Percentiles rank a stretch among this genome's conserved stretches.
These are phyloP conservation scores for Colletotrichum cuscutae DNA, from an alignment of 2,329 filamentous ascomycete species.

Conservation along the genomic window DNA sequence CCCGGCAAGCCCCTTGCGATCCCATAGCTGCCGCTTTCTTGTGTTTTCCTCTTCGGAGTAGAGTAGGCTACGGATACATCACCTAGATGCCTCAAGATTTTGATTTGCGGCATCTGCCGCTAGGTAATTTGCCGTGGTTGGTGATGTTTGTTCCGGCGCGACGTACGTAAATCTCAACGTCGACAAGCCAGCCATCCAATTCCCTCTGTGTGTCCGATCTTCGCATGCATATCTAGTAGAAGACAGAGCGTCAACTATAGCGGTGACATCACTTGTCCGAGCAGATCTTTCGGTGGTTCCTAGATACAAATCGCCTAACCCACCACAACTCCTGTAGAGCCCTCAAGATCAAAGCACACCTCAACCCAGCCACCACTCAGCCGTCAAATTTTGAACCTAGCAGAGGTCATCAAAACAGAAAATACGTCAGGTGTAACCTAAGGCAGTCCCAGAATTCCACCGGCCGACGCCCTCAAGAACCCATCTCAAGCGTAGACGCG, in stretches of 20 bases:
- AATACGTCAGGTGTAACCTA: background rate
- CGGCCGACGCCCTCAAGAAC: background rate
- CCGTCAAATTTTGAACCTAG: background rate
- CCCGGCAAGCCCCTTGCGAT: constrained; percentile 5
- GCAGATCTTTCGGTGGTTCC: too few species aligned
- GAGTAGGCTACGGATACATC: background rate
- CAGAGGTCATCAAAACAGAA: background rate
- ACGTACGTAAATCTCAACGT: too few species aligned
- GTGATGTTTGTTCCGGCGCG: background rate
- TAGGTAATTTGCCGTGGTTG: background rate
- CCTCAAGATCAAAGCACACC: background rate
- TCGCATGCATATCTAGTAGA: too few species aligned
- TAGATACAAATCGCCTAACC: background rate
- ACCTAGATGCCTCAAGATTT: background rate
- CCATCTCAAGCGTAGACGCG: background rate
- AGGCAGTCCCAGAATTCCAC: background rate
- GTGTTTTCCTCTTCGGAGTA: background rate
- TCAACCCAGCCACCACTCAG: too few species aligned
- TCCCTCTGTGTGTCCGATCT: too few species aligned
- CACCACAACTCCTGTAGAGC: too few species aligned
- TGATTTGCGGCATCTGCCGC: background rate
- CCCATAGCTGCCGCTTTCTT: background rate
- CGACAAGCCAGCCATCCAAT: too few species aligned
- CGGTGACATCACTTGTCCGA: too few species aligned
- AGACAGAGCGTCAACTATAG: too few species aligned